Evolutionary conservation across 208 protist genomes (phyloP).

Genomic region (Crithidia brevicula): DNA sequence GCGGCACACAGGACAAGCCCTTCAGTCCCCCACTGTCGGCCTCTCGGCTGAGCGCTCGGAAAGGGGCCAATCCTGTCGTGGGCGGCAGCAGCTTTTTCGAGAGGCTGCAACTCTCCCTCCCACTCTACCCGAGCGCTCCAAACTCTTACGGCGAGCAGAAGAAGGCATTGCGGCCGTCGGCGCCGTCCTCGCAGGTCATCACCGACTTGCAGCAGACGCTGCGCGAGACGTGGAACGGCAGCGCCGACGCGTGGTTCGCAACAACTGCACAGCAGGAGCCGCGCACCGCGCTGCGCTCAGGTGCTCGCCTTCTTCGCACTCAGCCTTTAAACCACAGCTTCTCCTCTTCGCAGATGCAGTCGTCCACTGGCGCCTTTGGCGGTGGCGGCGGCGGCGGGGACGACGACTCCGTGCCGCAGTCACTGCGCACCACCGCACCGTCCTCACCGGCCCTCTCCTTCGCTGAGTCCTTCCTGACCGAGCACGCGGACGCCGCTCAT

Average conservation of each 20-base stretch:
- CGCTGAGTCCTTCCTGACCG: background rate
- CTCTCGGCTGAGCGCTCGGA: background rate
- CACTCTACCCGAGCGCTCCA: slow-evolving; percentile 2
- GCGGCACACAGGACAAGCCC: too few relatives aligned
- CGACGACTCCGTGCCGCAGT: background rate
- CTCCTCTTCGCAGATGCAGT: background rate
- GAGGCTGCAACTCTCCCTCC: slow-evolving; percentile 2
- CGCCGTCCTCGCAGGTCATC: background rate
- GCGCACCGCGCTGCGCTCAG: slow-evolving; percentile 4
- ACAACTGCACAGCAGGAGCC: slow-evolving; percentile 2
- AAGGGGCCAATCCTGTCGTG: background rate
- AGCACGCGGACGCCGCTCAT: slow-evolving; percentile 3
- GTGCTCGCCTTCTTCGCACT: background rate
- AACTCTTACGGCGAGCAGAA: background rate
- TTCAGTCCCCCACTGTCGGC: background rate
- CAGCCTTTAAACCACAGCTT: background rate
- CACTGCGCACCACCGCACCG: slow-evolving; percentile 2
- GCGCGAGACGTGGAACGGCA: slow-evolving; percentile 22
- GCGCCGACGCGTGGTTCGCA: slow-evolving; percentile 20
- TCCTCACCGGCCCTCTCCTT: slow-evolving; percentile 9
- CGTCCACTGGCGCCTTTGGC: background rate
- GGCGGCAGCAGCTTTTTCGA: slow-evolving; percentile 10
- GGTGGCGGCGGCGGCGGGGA: background rate
- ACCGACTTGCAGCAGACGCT: slow-evolving; percentile 6
- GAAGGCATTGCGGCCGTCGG: background rate